A percentile compares a stretch with the other conserved stretches of the same genome.
Conservation (phyloP, 768 basidiomycete genomes). For the Boletales sp. region DNA sequence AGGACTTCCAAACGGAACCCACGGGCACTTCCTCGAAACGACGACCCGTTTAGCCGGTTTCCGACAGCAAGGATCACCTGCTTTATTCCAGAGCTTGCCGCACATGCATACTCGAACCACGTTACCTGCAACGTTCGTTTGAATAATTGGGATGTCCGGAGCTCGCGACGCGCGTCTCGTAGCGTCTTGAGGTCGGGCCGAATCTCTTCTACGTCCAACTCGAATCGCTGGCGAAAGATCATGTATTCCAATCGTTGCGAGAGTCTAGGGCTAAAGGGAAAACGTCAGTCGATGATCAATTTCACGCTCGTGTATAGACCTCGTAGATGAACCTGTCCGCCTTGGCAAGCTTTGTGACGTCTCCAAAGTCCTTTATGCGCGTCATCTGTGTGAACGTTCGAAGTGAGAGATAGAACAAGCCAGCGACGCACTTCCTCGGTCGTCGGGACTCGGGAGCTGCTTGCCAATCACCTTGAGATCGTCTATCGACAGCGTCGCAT, state of each 20-base stretch:
- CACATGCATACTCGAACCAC: neutral
- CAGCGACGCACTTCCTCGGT: slow-evolving; percentile 62
- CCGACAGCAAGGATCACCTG: slow-evolving; percentile 75
- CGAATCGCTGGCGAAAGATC: slow-evolving; percentile 74
- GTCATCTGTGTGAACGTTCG: slow-evolving; percentile 41
- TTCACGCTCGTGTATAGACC: slow-evolving; percentile 36
- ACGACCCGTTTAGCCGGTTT: slow-evolving; percentile 78
- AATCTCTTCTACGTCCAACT: slow-evolving; percentile 79
- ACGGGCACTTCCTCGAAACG: slow-evolving; percentile 76
- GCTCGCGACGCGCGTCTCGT: slow-evolving; percentile 64
- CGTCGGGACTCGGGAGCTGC: slow-evolving; percentile 57
- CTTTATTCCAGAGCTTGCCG: neutral
- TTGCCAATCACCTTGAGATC: slow-evolving; percentile 70
- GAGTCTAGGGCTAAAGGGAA: slow-evolving; percentile 60
- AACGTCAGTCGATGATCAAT: slow-evolving; percentile 2
- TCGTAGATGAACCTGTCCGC: slow-evolving; percentile 82
- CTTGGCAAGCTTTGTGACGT: slow-evolving; percentile 70
- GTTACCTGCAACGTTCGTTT: slow-evolving; percentile 65
- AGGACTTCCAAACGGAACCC: slow-evolving; percentile 86
- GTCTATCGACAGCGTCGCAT: slow-evolving; percentile 64
- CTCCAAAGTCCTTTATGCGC: slow-evolving; percentile 65
- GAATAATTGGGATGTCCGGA: slow-evolving; percentile 62
- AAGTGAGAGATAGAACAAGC: neutral
- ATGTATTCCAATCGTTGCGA: slow-evolving; percentile 29
- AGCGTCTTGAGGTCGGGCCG: slow-evolving; percentile 77